These are phyloP conservation scores for Gossypioides kirkii DNA, from an alignment of 345 rosid species.

Conservation along the genomic window DNA sequence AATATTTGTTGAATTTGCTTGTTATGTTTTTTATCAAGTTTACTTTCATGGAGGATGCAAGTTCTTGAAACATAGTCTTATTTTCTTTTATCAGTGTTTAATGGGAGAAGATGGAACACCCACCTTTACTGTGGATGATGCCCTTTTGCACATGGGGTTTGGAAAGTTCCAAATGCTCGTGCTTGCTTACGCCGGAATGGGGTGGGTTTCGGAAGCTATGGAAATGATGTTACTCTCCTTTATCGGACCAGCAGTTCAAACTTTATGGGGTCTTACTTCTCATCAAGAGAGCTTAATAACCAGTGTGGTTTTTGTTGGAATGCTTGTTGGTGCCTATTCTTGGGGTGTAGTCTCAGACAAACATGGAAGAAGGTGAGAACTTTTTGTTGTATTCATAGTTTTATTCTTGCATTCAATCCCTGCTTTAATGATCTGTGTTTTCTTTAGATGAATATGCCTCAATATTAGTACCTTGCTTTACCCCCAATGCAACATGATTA, in stretches of 20 bases:
- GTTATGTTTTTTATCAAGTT: not conserved
- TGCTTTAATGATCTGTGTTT: not conserved
- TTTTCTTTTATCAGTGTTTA: conserved; percentile 11
- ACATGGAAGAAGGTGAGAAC: conserved; percentile 67
- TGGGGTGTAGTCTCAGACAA: conserved; percentile 89
- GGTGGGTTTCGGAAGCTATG: conserved; percentile 91
- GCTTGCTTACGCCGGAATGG: conserved; percentile 89
- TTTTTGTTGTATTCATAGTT: not conserved
- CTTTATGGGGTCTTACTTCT: conserved; percentile 72
- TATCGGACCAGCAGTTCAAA: conserved; percentile 77
- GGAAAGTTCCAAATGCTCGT: conserved; percentile 74
- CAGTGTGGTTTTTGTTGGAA: conserved; percentile 80
- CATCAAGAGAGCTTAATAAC: conserved; percentile 68
- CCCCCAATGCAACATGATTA: not conserved
- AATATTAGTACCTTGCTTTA: not conserved
- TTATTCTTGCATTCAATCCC: not conserved
- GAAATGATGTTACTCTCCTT: conserved; percentile 96
- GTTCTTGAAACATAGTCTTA: no score
- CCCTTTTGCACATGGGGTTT: conserved; percentile 71
- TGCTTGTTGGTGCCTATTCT: conserved; percentile 81
- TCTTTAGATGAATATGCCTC: conserved; percentile 2
- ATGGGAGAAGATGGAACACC: conserved; percentile 39
- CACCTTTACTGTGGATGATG: conserved; percentile 76
- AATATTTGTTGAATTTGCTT: no score
- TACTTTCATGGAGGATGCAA: no score